Evolutionary conservation across 208 protist genomes (phyloP).

Genomic region (Acanthamoeba sp.): DNA sequence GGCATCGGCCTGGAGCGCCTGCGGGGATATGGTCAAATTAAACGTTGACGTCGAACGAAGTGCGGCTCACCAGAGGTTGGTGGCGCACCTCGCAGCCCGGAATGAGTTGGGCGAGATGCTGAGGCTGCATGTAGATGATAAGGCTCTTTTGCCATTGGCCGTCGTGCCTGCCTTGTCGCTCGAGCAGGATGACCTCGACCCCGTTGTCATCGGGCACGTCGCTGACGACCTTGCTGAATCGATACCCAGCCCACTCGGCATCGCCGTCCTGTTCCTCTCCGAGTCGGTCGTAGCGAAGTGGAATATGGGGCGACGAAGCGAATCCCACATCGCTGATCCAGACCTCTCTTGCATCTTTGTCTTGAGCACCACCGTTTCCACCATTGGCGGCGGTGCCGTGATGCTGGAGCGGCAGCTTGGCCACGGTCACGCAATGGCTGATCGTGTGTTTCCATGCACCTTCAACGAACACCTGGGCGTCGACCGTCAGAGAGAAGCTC

Average conservation of each 20-base stretch:
- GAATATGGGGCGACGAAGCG: neutral
- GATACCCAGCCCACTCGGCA: neutral
- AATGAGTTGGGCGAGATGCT: neutral
- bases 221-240: neutral
- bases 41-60: too few relatives aligned
- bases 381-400: neutral
- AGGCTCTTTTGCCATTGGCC: slow-evolving; percentile 5
- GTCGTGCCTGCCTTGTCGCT: neutral
- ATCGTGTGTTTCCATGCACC: neutral
- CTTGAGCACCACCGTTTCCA: neutral
- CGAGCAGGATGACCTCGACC: neutral
- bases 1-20: neutral
- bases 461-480: neutral
- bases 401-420: neutral
- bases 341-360: neutral
- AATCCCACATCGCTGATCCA: slow-evolving; percentile 15
- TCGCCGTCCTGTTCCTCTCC: neutral
- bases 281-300: neutral
- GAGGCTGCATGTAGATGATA: neutral
- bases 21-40: neutral
- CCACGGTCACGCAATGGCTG: neutral
- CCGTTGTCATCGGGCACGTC: neutral
- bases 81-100: neutral
- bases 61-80: too few relatives aligned
- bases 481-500: too few relatives aligned